A percentile compares a stretch with the other conserved stretches of the same genome.
Conservation (phyloP, 2,329 filamentous ascomycete species). For the Nectriaceae sp. region DNA sequence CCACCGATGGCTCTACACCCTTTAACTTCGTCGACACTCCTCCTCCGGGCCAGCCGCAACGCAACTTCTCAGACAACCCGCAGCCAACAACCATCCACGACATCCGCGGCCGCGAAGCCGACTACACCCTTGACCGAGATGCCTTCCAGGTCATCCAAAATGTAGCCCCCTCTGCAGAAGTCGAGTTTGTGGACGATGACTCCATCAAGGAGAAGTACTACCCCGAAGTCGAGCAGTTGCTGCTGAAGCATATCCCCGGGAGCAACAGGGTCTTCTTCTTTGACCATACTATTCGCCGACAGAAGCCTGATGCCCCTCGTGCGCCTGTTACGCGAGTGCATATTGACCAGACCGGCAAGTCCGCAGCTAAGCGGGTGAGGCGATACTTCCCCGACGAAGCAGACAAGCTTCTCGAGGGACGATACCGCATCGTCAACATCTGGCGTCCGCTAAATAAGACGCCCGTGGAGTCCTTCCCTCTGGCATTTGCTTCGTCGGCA, state of each 20-base stretch:
- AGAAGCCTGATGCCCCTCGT: slow-evolving; percentile 58
- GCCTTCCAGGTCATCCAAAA: slow-evolving; percentile 69
- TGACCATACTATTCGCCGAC: slow-evolving; percentile 84
- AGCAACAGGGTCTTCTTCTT: slow-evolving; percentile 71
- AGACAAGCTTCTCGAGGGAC: slow-evolving; percentile 62
- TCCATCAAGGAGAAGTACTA: slow-evolving; percentile 77
- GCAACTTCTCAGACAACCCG: slow-evolving; percentile 60
- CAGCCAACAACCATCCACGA: slow-evolving; percentile 66
- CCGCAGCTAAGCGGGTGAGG: slow-evolving; percentile 67
- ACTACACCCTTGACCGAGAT: slow-evolving; percentile 70
- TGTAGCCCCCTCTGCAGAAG: slow-evolving; percentile 51
- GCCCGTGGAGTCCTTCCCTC: slow-evolving; percentile 66
- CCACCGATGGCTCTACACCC: slow-evolving; percentile 59
- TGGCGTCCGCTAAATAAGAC: slow-evolving; percentile 68
- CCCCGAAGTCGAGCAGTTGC: slow-evolving; percentile 74
- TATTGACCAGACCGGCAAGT: slow-evolving; percentile 76
- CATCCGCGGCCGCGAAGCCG: slow-evolving; percentile 68
- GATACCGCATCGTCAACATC: slow-evolving; percentile 85
- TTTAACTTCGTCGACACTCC: slow-evolving; percentile 69
- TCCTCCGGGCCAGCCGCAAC: slow-evolving; percentile 60
- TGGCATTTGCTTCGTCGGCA: slow-evolving; percentile 68
- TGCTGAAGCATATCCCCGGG: slow-evolving; percentile 68
- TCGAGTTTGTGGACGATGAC: slow-evolving; percentile 67
- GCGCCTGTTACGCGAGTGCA: slow-evolving; percentile 73
- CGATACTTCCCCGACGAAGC: slow-evolving; percentile 70